These are phyloP conservation scores for Phialophora verrucosa DNA, from an alignment of 2,329 filamentous ascomycete genomes.

Conservation along the genomic window DNA sequence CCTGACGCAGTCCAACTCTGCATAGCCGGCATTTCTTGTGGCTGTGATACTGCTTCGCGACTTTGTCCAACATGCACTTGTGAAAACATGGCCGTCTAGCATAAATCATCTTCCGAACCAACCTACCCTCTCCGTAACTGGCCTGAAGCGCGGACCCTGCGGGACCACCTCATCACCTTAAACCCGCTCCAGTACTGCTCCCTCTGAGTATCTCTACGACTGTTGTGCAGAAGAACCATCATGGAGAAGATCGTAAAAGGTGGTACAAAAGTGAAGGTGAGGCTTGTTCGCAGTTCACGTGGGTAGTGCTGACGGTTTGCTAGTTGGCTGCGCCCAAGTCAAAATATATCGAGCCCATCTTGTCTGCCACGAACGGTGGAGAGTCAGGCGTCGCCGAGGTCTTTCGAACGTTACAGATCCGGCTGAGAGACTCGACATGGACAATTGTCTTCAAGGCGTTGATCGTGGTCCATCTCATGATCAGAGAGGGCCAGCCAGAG, in stretches of 20 bases:
- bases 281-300: conserved; percentile 22
- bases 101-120: conserved; percentile 3
- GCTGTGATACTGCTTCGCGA: conserved; percentile 21
- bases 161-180: conserved; percentile 3
- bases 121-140: conserved; percentile 12
- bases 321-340: conserved; percentile 95
- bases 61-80: conserved; percentile 16
- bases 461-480: conserved; percentile 96
- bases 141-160: conserved; percentile 10
- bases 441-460: conserved; percentile 99
- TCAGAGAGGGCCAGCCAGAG: conserved; percentile 89
- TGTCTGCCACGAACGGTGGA: conserved; percentile 91
- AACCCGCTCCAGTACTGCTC: neutral
- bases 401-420: conserved; percentile 86
- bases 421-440: conserved; percentile 95
- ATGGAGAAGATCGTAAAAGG: conserved; percentile 99
- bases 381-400: conserved; percentile 95
- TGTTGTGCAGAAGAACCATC: conserved; percentile 51
- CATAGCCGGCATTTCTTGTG: conserved; percentile 8
- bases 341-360: conserved; percentile 98
- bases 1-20: conserved; percentile 3
- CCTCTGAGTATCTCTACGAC: neutral
- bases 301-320: conserved; percentile 38
- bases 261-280: conserved; percentile 94
- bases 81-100: conserved; percentile 21